Percentiles rank a stretch among this genome's conserved stretches.
phyloP scores from a whole-genome alignment of 225 moss, liverwort and hornwort genomes.

The Marchantia polymorpha region DNA sequence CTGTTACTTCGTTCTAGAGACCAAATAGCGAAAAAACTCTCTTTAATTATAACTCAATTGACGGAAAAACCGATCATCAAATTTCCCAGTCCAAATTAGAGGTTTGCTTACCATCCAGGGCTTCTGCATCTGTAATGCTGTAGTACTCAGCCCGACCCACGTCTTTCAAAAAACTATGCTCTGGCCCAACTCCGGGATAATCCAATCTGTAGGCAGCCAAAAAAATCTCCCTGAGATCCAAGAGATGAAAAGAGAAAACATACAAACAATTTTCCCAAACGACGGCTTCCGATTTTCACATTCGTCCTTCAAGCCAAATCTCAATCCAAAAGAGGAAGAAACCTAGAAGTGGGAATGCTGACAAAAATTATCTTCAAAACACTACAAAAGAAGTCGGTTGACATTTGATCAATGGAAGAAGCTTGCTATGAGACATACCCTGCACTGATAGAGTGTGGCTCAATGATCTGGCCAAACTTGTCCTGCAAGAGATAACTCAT shows the following conservation, averaged over 20 bases:
- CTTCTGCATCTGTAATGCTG: conserved; percentile 89
- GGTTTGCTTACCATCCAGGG: conserved; percentile 64
- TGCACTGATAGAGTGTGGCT: conserved; percentile 97
- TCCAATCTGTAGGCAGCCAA: conserved; percentile 56
- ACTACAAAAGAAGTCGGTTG: too few species aligned
- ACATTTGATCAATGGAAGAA: too few species aligned
- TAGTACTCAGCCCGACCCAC: conserved; percentile 84
- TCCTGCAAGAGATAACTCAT: conserved; percentile 99
- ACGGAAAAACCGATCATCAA: too few species aligned
- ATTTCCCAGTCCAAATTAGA: too few species aligned
- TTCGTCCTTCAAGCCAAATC: not conserved
- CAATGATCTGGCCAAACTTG: conserved; percentile 79
- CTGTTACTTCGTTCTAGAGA: not conserved
- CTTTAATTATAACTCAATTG: too few species aligned
- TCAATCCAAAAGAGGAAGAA: not conserved
- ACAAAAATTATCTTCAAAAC: too few species aligned
- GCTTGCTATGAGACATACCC: conserved; percentile 44
- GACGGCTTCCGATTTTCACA: not conserved
- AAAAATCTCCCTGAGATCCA: not conserved
- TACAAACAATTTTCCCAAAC: not conserved
- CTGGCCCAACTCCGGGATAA: conserved; percentile 97
- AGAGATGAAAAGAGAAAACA: not conserved
- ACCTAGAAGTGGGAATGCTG: not conserved
- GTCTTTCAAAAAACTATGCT: conserved; percentile 93
- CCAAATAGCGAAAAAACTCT: not conserved